These are phyloP conservation scores for Neurospora tetraspora DNA, from an alignment of 495 filamentous ascomycete genomes.

Conservation along the genomic window DNA sequence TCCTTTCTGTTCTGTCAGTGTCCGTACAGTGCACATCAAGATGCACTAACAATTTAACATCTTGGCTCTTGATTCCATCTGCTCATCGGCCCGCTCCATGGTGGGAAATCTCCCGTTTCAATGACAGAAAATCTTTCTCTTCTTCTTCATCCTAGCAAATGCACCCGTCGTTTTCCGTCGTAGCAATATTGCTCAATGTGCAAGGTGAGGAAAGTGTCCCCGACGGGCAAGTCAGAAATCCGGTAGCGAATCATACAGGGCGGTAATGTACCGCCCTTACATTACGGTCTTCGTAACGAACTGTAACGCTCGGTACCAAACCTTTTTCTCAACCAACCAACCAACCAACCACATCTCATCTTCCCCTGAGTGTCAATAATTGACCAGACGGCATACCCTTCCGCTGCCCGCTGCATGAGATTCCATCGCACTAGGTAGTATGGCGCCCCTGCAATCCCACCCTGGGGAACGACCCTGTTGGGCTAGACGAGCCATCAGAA, in stretches of 20 bases:
- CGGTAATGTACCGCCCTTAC: neutral
- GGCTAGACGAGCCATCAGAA: neutral
- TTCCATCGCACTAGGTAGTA: neutral
- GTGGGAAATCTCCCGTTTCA: neutral
- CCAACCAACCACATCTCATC: neutral
- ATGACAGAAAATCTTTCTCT: neutral
- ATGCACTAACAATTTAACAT: neutral
- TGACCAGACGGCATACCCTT: neutral
- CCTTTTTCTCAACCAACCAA: neutral
- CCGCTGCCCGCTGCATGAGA: neutral
- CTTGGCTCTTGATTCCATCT: no score
- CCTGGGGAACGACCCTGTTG: neutral
- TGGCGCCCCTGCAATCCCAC: neutral
- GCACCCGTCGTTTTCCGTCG: neutral
- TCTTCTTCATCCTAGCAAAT: neutral
- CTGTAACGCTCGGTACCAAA: neutral
- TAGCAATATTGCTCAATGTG: neutral
- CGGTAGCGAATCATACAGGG: no score
- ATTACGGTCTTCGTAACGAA: neutral
- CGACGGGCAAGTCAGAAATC: neutral
- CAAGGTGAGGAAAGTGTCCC: neutral
- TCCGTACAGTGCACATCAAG: neutral
- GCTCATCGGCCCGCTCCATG: neutral
- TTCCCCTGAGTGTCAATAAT: neutral
- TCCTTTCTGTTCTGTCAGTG: neutral